Evolutionary conservation across 2,329 filamentous ascomycete species (phyloP), one percentile per base, ranked within the genome.

Genomic region (Gyromitra esculenta): DNA sequence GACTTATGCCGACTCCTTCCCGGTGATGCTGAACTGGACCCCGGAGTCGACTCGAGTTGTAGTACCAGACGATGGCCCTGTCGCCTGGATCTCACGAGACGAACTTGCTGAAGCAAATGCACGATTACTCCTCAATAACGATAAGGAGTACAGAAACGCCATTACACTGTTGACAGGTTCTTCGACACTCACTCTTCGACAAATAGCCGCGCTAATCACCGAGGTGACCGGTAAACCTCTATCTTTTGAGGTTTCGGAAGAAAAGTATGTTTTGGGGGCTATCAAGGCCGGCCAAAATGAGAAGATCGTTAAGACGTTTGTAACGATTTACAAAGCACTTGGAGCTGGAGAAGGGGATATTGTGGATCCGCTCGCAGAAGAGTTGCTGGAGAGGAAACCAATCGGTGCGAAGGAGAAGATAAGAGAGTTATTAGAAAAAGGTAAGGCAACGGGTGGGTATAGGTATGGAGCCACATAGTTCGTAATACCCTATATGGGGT

Each of bases 1-100:
- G 0, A 80, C 89, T 43, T 91, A 90, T 80, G 84, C 85, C 0
- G 88, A 91, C 78, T 88, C 87, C 2, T 89, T 87, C 82, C 87
- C 88, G 8, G 85, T 89, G 73, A 90, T 89, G 81, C 87, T 87
- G 0, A 85, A 85, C 0, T 89, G 87, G 81, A 74, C 82, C 25
- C 79, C 82, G 5, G 65, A 68, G n/a, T 63, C 77, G 6, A 80
- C 81, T 25, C 84, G 85, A 79, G 84, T 88, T 13, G 81, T 81
- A 5, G 86, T 87, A 48, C 86, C 86, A 25, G 86, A 87, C 74
- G 82, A 85, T 52, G 86, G 86, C 0, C 76, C 80, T 0, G 82
- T 88, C 3, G 84, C 87, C 1, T 89, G 87, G 85, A 87, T 84
- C 9, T 86, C 86, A 79, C 83, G 85, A 41, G 85, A 87, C 60